Conservation (phyloP, 306 rosid species). For the Corylus heterophylla region DNA sequence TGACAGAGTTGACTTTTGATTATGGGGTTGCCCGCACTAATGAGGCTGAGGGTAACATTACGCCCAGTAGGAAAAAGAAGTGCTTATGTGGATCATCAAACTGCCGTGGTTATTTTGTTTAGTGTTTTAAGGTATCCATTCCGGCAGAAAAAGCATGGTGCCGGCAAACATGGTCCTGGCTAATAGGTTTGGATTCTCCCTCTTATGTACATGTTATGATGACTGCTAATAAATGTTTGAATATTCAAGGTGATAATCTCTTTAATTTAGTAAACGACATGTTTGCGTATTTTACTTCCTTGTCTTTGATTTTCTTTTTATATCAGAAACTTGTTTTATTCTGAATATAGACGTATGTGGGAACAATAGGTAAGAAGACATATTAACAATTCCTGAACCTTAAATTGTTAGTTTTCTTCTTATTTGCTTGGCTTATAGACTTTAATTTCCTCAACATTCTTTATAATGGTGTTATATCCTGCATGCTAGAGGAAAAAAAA, state of each 20-base stretch:
- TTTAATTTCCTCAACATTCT: not conserved
- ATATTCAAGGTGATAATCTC: not conserved
- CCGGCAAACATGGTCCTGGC: slow-evolving; percentile 28
- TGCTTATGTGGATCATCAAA: slow-evolving; percentile 60
- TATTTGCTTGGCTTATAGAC: not conserved
- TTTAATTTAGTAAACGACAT: not conserved
- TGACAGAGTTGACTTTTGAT: slow-evolving; percentile 72
- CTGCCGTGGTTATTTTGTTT: slow-evolving; percentile 62
- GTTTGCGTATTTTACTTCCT: not conserved
- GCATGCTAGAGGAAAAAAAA: not conserved
- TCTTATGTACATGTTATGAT: not conserved
- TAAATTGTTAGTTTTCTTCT: not conserved
- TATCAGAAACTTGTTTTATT: not conserved
- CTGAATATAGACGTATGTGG: not conserved
- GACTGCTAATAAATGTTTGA: not conserved
- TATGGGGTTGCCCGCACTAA: slow-evolving; percentile 41
- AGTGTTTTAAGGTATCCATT: slow-evolving; percentile 31
- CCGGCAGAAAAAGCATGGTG: slow-evolving; percentile 18
- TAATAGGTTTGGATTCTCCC: slow-evolving; percentile 32
- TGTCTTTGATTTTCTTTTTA: not conserved
- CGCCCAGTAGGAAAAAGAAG: slow-evolving; percentile 38
- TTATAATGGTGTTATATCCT: not conserved
- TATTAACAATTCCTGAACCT: not conserved
- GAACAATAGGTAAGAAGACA: not conserved
- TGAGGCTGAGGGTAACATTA: slow-evolving; percentile 24